These are phyloP conservation scores for Amphirosellinia nigrospora DNA, from an alignment of 495 filamentous ascomycete species.

Conservation along the genomic window DNA sequence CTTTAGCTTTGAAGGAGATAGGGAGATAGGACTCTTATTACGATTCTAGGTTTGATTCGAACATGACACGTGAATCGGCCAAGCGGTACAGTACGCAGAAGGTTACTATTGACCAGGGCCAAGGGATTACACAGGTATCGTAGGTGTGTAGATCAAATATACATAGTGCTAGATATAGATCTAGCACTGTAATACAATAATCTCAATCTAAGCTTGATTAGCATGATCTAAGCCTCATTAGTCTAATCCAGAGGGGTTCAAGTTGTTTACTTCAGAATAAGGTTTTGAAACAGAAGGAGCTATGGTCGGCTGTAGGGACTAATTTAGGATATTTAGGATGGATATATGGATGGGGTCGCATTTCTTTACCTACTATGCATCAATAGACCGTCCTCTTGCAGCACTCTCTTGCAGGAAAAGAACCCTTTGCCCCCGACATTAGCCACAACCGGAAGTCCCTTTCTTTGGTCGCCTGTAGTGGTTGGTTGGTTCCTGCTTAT, in stretches of 20 bases:
- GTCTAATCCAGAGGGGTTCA: too few relatives aligned
- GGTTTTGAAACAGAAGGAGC: too few relatives aligned
- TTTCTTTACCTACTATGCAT: slow-evolving; percentile 6
- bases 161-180: background rate
- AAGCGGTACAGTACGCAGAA: background rate
- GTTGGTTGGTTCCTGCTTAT: background rate
- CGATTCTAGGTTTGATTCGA: background rate
- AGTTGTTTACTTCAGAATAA: too few relatives aligned
- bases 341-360: background rate
- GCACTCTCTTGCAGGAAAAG: too few relatives aligned
- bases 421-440: background rate
- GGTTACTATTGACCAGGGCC: background rate
- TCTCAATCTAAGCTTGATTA: too few relatives aligned
- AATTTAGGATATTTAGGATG: background rate
- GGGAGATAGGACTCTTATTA: background rate
- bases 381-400: too few relatives aligned
- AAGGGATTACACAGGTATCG: background rate
- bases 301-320: too few relatives aligned
- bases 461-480: slow-evolving; percentile 4
- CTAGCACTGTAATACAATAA: too few relatives aligned
- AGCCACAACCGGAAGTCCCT: slow-evolving; percentile 3
- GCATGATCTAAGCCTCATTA: too few relatives aligned
- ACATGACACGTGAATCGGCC: background rate
- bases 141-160: background rate
- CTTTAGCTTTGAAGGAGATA: background rate